Evolutionary conservation across 371 early-diverging fungal species (phyloP), one percentile per base, ranked within the genome.

Genomic region (Edhazardia aedis): DNA sequence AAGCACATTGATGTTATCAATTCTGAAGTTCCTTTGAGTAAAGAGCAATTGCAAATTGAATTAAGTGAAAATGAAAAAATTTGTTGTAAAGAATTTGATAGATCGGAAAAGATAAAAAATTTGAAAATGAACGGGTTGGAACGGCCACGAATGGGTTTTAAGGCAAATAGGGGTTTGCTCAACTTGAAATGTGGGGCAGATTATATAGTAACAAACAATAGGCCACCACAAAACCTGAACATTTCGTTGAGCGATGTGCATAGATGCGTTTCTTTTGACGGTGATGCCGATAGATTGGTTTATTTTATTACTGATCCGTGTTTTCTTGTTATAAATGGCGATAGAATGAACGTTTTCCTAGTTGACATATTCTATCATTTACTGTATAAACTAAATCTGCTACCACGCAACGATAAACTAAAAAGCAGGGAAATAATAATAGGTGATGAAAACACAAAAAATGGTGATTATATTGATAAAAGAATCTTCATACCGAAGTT

Each of bases 201-300:
- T 70, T 85, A 73, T 71, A 93, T 95, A 53, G 94, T 93, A 75
- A 76, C 82, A 24, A 69, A 80, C 37, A 86, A 88, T 67, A 76
- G 71, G 27, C 75, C 75, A 50, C 92, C 94, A 9, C 21, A 9
- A 18, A n/a, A 40, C 16, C 14, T 40, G 12, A 9, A 33, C 14
- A 33, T 14, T 9, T 33, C 9, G 7, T 9, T 33, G 14, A 9
- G 14, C 14, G 33, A 33, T 33, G 14, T 33, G 14, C 55, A 50
- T 48, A 79, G 86, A 48, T 83, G 74, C 52, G 82, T 81, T 57
- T 86, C 92, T 14, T 80, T 84, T 61, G 95, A 95, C 67, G 99
- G 96, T 53, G 99, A 98, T 71, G 94, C 91, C 44, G 99, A 98
- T 66, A 84, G 96, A 55, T 75, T 98, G 29, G 84, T 98, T 33